These are phyloP conservation scores for Annona cherimola DNA, from an alignment of 164 flowering plant species.

Conservation along the genomic window DNA sequence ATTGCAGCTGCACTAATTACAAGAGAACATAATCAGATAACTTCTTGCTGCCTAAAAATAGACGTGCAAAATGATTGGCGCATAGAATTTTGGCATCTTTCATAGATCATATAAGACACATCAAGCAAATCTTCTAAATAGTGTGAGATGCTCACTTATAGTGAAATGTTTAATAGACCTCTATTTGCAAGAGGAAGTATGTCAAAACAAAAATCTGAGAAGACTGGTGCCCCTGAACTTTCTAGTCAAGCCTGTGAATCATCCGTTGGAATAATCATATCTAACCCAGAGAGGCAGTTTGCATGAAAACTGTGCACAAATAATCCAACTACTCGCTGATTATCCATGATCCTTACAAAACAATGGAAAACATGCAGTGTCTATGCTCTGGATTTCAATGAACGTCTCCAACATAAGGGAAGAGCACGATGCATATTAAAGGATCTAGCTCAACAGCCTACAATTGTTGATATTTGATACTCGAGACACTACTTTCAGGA, in stretches of 20 bases:
- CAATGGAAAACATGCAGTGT: too few relatives aligned
- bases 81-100: neutral
- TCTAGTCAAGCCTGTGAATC: neutral
- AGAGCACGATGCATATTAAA: too few relatives aligned
- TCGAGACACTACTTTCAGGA: neutral
- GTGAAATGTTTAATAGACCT: neutral
- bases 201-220: neutral
- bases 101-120: neutral
- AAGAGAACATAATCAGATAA: neutral
- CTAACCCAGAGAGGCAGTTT: too few relatives aligned
- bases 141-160: neutral
- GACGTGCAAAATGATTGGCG: neutral
- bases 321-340: too few relatives aligned
- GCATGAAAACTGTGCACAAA: too few relatives aligned
- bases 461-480: too few relatives aligned
- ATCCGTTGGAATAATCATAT: too few relatives aligned
- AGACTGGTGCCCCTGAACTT: neutral
- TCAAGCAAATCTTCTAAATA: neutral
- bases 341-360: too few relatives aligned
- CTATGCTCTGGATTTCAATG: too few relatives aligned
- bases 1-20: constrained; percentile 52
- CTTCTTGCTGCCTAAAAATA: neutral
- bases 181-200: neutral
- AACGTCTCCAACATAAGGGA: too few relatives aligned
- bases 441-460: too few relatives aligned